Percentiles rank a stretch among this genome's conserved stretches.
Evolutionary conservation across 306 rosid genomes (phyloP).

Genomic region (Crataegus laevigata): DNA sequence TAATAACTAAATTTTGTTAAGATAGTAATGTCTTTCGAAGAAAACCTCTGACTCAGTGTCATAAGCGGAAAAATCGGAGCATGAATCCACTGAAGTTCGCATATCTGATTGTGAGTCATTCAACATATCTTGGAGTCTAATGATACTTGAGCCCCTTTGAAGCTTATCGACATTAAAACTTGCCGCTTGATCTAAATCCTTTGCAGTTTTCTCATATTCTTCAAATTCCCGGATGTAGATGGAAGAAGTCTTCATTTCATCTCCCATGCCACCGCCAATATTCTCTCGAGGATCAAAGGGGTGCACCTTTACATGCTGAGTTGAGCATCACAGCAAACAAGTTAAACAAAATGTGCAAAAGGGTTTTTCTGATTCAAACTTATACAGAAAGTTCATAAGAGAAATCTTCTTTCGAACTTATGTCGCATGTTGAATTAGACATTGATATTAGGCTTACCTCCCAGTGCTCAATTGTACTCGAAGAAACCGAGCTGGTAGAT

Average conservation of each 20-base stretch:
- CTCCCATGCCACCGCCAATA: not conserved
- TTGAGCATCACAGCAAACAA: conserved; percentile 12
- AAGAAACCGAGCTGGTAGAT: not conserved
- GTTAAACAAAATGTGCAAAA: not conserved
- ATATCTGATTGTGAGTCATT: conserved; percentile 24
- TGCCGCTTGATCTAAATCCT: conserved; percentile 11
- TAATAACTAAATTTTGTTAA: not conserved
- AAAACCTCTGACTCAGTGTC: conserved; percentile 33
- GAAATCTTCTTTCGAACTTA: not conserved
- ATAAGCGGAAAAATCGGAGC: conserved; percentile 23
- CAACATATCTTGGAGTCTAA: conserved; percentile 27
- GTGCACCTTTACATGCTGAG: conserved; percentile 54
- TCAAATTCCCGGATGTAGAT: conserved; percentile 21
- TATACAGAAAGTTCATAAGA: no score
- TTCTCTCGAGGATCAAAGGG: conserved; percentile 27
- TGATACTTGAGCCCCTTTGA: conserved; percentile 25
- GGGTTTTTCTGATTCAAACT: no score
- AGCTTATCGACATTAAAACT: conserved; percentile 12
- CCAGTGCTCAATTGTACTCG: not conserved
- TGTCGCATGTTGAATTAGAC: not conserved
- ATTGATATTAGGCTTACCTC: conserved; percentile 2
- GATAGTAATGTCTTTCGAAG: conserved; percentile 3
- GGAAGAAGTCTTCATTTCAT: conserved; percentile 3
- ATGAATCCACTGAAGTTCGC: conserved; percentile 31
- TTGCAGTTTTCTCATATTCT: conserved; percentile 18